Evolutionary conservation across 371 early-diverging fungal genomes (phyloP), one percentile per base, ranked within the genome.

Genomic region (Phascolomyces articulosus): DNA sequence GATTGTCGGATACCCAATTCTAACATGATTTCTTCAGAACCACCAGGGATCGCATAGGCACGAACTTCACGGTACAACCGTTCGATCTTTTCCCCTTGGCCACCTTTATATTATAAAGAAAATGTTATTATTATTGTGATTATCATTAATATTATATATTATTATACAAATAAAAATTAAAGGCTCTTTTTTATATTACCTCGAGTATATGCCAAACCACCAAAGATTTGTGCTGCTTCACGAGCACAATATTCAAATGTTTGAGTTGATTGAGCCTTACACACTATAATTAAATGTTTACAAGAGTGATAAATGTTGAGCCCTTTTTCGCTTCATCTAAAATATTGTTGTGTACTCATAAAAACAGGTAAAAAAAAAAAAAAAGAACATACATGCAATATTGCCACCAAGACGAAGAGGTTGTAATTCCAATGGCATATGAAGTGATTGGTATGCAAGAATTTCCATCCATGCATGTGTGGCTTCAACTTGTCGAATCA

Each of bases 191-290:
- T n/a, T n/a, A n/a, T n/a, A n/a, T n/a, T n/a, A n/a, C n/a, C 60
- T 47, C 95, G 87, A 23, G 92, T 87, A 70, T 94, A 94, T 3
- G 93, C 77, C 24, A 94, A 71, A 20, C 96, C 96, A 64, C 96
- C 96, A 85, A 96, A 94, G 71, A 96, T 94, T 74, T 96, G 96
- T 2, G 91, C 85, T 3, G 96, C 95, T 77, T 96, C 95, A 62
- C 95, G 85, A 24, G 95, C 94, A 67, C 93, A 93, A 73, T 69
- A 94, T 70, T 96, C 95, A 67, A 95, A 90, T 4, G 92, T 93
- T 66, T 90, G 93, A 0, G 96, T 93, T 9, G 88, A 66, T 74
- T 94, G 93, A 9, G 92, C 94, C 79, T 96, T 96, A 64, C 92
- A 82, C 57, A 96, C 67, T 7, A 47, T 8, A 57, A 3, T 9